These are phyloP conservation scores for Mortierella sp. DNA, from an alignment of 371 early-diverging fungal genomes.

Conservation along the genomic window DNA sequence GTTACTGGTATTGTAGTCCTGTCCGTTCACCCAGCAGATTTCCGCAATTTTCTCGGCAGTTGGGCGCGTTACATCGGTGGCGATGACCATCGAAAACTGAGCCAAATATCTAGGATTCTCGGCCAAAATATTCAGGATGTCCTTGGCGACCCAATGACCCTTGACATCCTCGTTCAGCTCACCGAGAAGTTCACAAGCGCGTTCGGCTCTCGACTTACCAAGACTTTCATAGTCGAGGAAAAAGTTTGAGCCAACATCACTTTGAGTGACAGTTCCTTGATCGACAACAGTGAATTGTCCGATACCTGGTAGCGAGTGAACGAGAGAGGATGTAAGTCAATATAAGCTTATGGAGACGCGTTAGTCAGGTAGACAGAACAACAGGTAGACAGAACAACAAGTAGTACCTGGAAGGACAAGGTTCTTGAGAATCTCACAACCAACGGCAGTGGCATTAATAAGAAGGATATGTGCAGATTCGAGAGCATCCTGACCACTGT, in stretches of 20 bases:
- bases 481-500: slow-evolving; percentile 89
- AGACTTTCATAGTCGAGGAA: slow-evolving; percentile 78
- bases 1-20: background rate
- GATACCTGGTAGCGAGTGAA: slow-evolving; percentile 72
- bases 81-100: slow-evolving; percentile 80
- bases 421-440: slow-evolving; percentile 94
- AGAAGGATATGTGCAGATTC: slow-evolving; percentile 86
- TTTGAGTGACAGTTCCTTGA: slow-evolving; percentile 65
- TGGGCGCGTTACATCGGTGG: slow-evolving; percentile 70
- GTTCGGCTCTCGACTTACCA: slow-evolving; percentile 75
- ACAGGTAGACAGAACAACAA: too few relatives aligned
- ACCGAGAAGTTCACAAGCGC: slow-evolving; percentile 70
- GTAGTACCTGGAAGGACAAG: slow-evolving; percentile 95
- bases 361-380: too few relatives aligned
- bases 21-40: slow-evolving; percentile 63
- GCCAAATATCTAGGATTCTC: slow-evolving; percentile 71
- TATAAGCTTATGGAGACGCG: too few relatives aligned
- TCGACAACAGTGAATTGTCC: slow-evolving; percentile 90
- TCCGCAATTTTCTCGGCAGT: slow-evolving; percentile 65
- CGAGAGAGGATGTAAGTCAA: background rate
- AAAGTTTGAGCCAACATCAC: slow-evolving; percentile 89
- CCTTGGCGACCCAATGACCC: slow-evolving; percentile 59
- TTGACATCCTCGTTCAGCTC: slow-evolving; percentile 91
- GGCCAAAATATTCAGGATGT: slow-evolving; percentile 59
- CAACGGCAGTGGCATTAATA: slow-evolving; percentile 85